Conservation (phyloP, 495 filamentous ascomycete genomes). For the Penicillium ochrochloron region DNA sequence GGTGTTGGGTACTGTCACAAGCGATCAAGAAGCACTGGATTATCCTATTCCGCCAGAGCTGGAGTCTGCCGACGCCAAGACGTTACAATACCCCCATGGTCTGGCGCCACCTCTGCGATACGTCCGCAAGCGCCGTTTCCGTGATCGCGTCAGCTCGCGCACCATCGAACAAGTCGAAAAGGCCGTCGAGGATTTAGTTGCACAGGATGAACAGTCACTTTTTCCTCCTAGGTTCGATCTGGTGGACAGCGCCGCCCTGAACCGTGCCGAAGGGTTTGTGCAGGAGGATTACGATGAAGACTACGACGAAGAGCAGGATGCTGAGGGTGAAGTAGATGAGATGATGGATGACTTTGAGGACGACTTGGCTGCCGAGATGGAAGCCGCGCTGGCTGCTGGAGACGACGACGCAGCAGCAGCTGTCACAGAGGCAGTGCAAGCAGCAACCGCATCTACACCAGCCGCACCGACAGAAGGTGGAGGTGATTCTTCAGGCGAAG, state of each 20-base stretch:
- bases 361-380: slow-evolving; percentile 58
- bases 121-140: slow-evolving; percentile 82
- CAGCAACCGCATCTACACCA: slow-evolving; percentile 40
- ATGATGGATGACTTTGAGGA: slow-evolving; percentile 65
- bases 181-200: slow-evolving; percentile 76
- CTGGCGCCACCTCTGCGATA: slow-evolving; percentile 89
- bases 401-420: slow-evolving; percentile 41
- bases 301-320: slow-evolving; percentile 60
- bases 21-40: slow-evolving; percentile 73
- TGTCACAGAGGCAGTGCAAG: slow-evolving; percentile 30
- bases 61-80: slow-evolving; percentile 58
- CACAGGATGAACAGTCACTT: slow-evolving; percentile 64
- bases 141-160: slow-evolving; percentile 73
- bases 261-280: slow-evolving; percentile 52
- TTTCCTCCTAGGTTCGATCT: slow-evolving; percentile 62
- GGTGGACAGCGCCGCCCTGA: slow-evolving; percentile 62
- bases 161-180: slow-evolving; percentile 89
- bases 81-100: slow-evolving; percentile 85
- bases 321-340: slow-evolving; percentile 56
- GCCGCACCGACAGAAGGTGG: slow-evolving; percentile 41
- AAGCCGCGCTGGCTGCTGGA: slow-evolving; percentile 56
- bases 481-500: slow-evolving; percentile 48
- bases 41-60: slow-evolving; percentile 68
- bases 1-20: slow-evolving; percentile 70
- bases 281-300: slow-evolving; percentile 53